Percentiles rank a stretch among this genome's conserved stretches.
Evolutionary conservation across 192 early-diverging fungal species (phyloP).

Genomic region (Backusella macrospora): DNA sequence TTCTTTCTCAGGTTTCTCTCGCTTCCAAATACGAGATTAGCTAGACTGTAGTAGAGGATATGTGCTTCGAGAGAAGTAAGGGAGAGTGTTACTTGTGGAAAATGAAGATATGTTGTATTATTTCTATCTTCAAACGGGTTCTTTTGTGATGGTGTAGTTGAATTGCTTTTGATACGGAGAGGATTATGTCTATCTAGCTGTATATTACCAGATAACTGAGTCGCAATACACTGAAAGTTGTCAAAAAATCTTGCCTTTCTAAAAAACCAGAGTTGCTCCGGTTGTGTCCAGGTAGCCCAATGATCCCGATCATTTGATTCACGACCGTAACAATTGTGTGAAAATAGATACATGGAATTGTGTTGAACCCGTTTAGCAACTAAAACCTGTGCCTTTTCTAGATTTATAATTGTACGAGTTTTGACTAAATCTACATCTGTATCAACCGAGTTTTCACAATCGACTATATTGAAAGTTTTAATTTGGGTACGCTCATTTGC

Average conservation of each 20-base stretch:
- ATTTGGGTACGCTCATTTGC: slow-evolving; percentile 61
- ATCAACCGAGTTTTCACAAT: slow-evolving; percentile 49
- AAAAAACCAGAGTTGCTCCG: slow-evolving; percentile 62
- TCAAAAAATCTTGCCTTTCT: slow-evolving; percentile 42
- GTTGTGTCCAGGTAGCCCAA: slow-evolving; percentile 69
- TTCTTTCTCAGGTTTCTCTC: background rate
- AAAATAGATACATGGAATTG: slow-evolving; percentile 22
- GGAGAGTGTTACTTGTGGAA: slow-evolving; percentile 70
- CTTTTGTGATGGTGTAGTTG: background rate
- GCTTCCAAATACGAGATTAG: slow-evolving; percentile 17
- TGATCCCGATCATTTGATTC: slow-evolving; percentile 18
- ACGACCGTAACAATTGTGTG: slow-evolving; percentile 39
- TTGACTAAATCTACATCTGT: slow-evolving; percentile 52
- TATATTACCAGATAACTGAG: slow-evolving; percentile 52
- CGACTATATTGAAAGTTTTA: slow-evolving; percentile 56
- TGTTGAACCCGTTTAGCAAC: slow-evolving; percentile 37
- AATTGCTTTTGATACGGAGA: slow-evolving; percentile 57
- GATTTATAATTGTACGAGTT: slow-evolving; percentile 49
- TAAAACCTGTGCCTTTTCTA: slow-evolving; percentile 68
- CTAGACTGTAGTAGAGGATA: slow-evolving; percentile 83
- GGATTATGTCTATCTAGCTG: slow-evolving; percentile 67
- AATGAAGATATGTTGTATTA: slow-evolving; percentile 64
- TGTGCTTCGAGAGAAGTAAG: slow-evolving; percentile 76
- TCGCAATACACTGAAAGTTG: slow-evolving; percentile 59
- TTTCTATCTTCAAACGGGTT: slow-evolving; percentile 53